Conservation (phyloP, 768 basidiomycete genomes). For the Lentinula aciculospora region DNA sequence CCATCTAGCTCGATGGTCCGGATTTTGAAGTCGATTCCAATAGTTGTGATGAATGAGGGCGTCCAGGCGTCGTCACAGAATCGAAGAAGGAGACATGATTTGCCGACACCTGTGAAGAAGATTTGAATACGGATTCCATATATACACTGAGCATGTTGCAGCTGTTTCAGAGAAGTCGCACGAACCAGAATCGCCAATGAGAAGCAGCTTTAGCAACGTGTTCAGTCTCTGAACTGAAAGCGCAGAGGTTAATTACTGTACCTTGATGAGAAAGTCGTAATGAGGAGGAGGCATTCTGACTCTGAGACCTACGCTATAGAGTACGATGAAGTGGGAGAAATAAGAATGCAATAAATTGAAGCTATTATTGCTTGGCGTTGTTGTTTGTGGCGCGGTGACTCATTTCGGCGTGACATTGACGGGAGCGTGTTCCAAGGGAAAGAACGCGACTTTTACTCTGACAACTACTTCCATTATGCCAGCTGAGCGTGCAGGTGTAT, state of each 20-base stretch:
- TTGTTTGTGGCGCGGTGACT: conserved; percentile 1
- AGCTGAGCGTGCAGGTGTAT: conserved; percentile 75
- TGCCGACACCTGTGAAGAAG: conserved; percentile 70
- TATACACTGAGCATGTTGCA: not conserved
- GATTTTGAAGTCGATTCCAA: conserved; percentile 99
- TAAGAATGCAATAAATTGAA: not conserved
- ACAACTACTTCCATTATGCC: conserved; percentile 44
- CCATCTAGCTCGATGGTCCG: conserved; percentile 97
- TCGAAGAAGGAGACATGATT: conserved; percentile 91
- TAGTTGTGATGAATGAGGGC: conserved; percentile 98
- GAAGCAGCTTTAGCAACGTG: conserved; percentile 59
- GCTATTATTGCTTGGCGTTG: not conserved
- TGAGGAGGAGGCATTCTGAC: conserved; percentile 86
- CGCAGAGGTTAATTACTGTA: conserved; percentile 22
- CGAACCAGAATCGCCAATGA: conserved; percentile 93
- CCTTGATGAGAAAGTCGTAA: conserved; percentile 97
- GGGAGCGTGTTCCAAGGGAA: not conserved
- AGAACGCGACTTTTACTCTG: not conserved
- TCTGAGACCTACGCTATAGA: not conserved
- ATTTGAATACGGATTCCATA: not conserved
- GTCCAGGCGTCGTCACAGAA: conserved; percentile 99
- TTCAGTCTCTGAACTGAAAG: conserved; percentile 4
- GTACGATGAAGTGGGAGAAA: not conserved
- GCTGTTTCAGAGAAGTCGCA: not conserved
- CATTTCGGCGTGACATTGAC: not conserved